phyloP scores from a whole-genome alignment of 345 rosid genomes.

The Moringa oleifera region DNA sequence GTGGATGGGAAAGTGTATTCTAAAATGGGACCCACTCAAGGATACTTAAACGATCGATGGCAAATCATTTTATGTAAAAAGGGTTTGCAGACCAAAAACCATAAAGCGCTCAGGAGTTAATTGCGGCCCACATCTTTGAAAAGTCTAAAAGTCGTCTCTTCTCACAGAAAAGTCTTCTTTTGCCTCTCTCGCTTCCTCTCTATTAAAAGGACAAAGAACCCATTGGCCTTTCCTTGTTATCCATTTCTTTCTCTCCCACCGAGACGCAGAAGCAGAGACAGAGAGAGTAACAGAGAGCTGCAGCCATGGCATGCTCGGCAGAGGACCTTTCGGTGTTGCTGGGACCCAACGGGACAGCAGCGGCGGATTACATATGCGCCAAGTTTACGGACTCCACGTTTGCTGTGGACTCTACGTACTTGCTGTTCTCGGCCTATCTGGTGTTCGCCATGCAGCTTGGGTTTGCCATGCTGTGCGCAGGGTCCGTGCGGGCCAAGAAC shows the following conservation, averaged over 20 bases:
- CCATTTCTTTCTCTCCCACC: slow-evolving; percentile 1
- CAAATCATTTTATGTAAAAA: too few relatives aligned
- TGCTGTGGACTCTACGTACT: slow-evolving; percentile 79
- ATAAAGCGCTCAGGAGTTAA: too few relatives aligned
- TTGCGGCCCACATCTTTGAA: too few relatives aligned
- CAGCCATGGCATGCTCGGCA: slow-evolving; percentile 33
- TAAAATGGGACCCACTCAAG: too few relatives aligned
- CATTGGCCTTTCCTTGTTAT: neutral
- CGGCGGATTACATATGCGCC: slow-evolving; percentile 59
- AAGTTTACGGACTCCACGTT: slow-evolving; percentile 43
- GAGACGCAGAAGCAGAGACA: too few relatives aligned
- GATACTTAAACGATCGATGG: too few relatives aligned
- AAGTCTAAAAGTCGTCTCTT: neutral
- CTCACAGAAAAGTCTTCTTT: slow-evolving; percentile 1
- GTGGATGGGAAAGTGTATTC: too few relatives aligned
- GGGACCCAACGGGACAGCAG: slow-evolving; percentile 56
- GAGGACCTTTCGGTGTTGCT: slow-evolving; percentile 38
- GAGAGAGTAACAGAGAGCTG: too few relatives aligned
- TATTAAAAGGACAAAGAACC: neutral
- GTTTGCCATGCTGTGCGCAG: slow-evolving; percentile 96
- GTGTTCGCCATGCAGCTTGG: slow-evolving; percentile 95
- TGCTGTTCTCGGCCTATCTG: slow-evolving; percentile 88
- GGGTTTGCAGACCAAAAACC: too few relatives aligned
- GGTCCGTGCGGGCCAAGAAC: slow-evolving; percentile 88
- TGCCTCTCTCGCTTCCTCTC: neutral